Percentiles rank a stretch among this genome's conserved stretches.
Evolutionary conservation across 768 basidiomycete species (phyloP).

Genomic region (Mycena metata): DNA sequence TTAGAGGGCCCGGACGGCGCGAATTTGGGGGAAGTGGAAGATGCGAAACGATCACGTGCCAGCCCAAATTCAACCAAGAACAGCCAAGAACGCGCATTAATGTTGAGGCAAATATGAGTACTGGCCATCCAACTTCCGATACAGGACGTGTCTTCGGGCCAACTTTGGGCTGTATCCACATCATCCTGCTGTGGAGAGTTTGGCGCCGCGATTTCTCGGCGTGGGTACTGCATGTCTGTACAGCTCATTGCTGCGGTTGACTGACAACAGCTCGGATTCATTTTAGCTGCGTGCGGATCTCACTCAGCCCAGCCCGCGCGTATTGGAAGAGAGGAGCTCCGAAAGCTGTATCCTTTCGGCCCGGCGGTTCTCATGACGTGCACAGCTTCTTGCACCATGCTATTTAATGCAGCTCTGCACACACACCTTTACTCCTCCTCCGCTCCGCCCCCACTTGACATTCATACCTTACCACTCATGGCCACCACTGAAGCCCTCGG

Average conservation of each 20-base stretch:
- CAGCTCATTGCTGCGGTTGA: constrained; percentile 7
- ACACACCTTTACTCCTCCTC: not conserved
- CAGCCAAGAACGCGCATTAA: too few species aligned
- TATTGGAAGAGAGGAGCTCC: constrained; percentile 19
- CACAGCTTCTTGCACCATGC: not conserved
- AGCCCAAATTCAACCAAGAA: too few species aligned
- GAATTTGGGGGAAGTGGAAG: too few species aligned
- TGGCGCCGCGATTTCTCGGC: constrained; percentile 9
- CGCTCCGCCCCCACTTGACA: not conserved
- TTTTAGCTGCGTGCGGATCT: not conserved
- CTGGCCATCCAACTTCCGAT: not conserved
- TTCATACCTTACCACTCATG: not conserved
- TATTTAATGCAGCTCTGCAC: not conserved
- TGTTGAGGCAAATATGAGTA: not conserved
- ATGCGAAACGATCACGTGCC: too few species aligned
- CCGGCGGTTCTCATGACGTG: too few species aligned
- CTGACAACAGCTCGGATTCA: not conserved
- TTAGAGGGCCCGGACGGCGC: too few species aligned
- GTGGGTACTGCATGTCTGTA: not conserved
- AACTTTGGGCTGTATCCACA: constrained; percentile 6
- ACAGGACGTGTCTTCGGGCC: not conserved
- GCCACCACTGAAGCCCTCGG: constrained; percentile 11
- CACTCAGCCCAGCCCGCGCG: not conserved
- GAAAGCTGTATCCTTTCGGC: constrained; percentile 30
- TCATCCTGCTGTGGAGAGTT: constrained; percentile 18